A percentile compares a stretch with the other conserved stretches of the same genome.
Conservation (phyloP, 768 basidiomycete genomes). For the Clathrus columnatus region DNA sequence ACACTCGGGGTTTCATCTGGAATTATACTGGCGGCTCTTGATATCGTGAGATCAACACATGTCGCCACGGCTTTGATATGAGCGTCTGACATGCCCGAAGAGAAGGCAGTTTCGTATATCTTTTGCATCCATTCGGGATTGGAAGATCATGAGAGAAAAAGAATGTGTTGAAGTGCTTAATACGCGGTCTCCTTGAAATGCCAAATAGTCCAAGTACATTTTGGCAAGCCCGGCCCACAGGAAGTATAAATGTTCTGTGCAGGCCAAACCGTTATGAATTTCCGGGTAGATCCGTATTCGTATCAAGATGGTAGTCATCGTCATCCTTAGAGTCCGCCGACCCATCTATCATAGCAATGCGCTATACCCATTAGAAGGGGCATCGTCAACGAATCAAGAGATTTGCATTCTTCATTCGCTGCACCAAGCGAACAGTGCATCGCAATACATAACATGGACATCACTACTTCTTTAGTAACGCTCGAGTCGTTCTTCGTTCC, state of each 20-base stretch:
- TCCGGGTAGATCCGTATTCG: not conserved
- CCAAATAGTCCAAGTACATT: not conserved
- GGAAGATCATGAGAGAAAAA: not conserved
- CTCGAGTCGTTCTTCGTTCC: not conserved
- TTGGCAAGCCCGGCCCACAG: not conserved
- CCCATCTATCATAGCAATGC: not conserved
- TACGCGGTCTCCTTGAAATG: not conserved
- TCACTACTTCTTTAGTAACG: not conserved
- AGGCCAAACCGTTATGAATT: not conserved
- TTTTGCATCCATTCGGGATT: not conserved
- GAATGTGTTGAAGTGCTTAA: not conserved
- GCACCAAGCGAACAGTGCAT: not conserved
- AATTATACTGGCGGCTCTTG: not conserved
- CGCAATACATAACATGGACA: not conserved
- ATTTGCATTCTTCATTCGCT: not conserved
- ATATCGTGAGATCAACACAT: not conserved
- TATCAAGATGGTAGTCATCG: not conserved
- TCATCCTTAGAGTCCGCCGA: not conserved
- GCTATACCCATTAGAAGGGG: constrained; percentile 4
- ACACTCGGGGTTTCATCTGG: not conserved
- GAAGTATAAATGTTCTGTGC: constrained; percentile 1
- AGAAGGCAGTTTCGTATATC: constrained; percentile 1
- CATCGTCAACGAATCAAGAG: not conserved
- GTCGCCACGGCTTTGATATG: not conserved
- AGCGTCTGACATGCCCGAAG: not conserved